Evolutionary conservation across 1,284 basidiomycete species (phyloP).

Genomic region (Xerocomus amazonicus): DNA sequence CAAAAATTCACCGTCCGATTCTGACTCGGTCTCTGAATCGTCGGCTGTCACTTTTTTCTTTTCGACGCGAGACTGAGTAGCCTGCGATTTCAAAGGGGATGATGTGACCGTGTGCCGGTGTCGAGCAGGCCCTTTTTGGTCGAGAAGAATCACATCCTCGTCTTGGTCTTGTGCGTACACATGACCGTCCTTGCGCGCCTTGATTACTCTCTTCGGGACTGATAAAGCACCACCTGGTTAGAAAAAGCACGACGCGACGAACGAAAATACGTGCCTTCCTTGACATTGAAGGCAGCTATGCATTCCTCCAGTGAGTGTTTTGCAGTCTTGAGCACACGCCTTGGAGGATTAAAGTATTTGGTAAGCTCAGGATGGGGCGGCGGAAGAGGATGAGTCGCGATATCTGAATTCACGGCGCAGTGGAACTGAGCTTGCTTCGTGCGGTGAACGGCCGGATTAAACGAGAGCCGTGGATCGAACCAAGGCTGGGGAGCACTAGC

Average conservation of each 20-base stretch:
- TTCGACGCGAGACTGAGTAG: conserved; percentile 15
- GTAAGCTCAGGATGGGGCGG: conserved; percentile 81
- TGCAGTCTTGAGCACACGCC: conserved; percentile 58
- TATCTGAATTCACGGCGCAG: conserved; percentile 71
- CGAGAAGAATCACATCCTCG: conserved; percentile 60
- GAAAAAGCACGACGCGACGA: not conserved
- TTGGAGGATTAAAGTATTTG: conserved; percentile 82
- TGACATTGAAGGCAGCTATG: conserved; percentile 68
- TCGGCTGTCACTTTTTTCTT: conserved; percentile 30
- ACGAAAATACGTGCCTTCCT: conserved; percentile 49
- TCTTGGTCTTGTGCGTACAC: conserved; percentile 60
- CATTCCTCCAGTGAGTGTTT: conserved; percentile 56
- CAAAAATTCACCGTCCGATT: conserved; percentile 38
- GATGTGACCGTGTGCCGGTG: conserved; percentile 7
- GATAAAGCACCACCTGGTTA: conserved; percentile 5
- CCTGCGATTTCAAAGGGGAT: conserved; percentile 6
- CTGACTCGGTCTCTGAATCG: conserved; percentile 44
- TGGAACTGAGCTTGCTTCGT: conserved; percentile 92
- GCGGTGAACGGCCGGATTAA: conserved; percentile 88
- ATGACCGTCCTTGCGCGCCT: conserved; percentile 55
- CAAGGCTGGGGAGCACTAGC: conserved; percentile 61
- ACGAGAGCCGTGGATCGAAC: conserved; percentile 77
- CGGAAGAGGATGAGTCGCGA: conserved; percentile 71
- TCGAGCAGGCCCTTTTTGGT: conserved; percentile 40
- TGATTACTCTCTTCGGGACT: conserved; percentile 58